A percentile compares a stretch with the other conserved stretches of the same genome.
phyloP scores from a whole-genome alignment of 768 basidiomycete genomes.

The Tylopilus sp. region DNA sequence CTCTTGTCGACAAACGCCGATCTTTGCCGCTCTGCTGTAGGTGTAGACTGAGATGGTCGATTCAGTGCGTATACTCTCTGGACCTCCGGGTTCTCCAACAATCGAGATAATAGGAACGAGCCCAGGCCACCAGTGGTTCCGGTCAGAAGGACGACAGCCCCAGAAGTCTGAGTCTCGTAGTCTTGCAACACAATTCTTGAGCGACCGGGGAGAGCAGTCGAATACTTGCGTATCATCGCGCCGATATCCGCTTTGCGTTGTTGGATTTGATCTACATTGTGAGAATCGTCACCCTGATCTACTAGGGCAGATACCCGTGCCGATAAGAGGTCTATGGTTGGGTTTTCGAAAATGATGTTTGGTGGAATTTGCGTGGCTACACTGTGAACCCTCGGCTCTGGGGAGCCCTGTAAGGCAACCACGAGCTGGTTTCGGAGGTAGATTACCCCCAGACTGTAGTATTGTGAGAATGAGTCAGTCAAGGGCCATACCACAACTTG shows the following conservation, averaged over 20 bases:
- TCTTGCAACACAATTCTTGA: neutral
- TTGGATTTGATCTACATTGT: neutral
- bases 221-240: constrained; percentile 41
- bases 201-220: constrained; percentile 10
- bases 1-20: constrained; percentile 30
- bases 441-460: constrained; percentile 28
- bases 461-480: neutral
- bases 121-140: constrained; percentile 41
- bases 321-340: constrained; percentile 33
- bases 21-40: constrained; percentile 27
- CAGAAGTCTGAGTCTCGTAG: neutral
- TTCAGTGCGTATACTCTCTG: constrained; percentile 34
- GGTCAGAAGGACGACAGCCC: constrained; percentile 34
- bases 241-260: constrained; percentile 26
- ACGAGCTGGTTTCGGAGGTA: constrained; percentile 25
- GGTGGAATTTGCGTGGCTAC: constrained; percentile 24
- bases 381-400: constrained; percentile 24
- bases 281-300: neutral
- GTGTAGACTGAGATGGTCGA: constrained; percentile 18
- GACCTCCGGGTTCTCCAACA: constrained; percentile 25
- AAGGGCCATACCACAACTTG: neutral
- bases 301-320: constrained; percentile 22
- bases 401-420: constrained; percentile 28
- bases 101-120: constrained; percentile 30
- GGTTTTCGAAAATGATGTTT: constrained; percentile 37